Evolutionary conservation across 2,329 filamentous ascomycete genomes (phyloP), one percentile per base, ranked within the genome.

Genomic region (Pestalotiopsis sp.): DNA sequence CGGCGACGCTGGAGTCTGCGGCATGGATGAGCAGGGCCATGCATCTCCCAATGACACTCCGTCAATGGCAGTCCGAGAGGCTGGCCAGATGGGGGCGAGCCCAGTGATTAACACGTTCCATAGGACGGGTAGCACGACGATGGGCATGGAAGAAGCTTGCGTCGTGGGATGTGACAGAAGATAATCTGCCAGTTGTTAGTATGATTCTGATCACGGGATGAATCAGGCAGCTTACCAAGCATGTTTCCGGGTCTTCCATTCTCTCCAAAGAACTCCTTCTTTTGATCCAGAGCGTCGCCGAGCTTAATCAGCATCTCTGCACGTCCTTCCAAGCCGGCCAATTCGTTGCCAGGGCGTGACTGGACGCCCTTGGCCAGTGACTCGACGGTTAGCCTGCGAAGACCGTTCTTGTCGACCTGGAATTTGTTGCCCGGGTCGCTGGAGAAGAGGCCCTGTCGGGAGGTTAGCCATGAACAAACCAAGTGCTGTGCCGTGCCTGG

Each of bases 61-160:
- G 77, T 97, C 93, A 73, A 99, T 92, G 71, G 92, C 90, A 0
- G 95, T 97, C 71, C 95, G 90, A 0, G 93, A 93, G 0, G 89
- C 82, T 0, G 96, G 95, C 96, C 96, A 99, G 78, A 98, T 97
- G 1, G 91, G 88, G 3, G 90, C 88, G 11, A 99, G 85, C 7
- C 94, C 94, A 68, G 94, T 91, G 90, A 97, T 97, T 12, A 99
- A 88, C 1, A 95, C 90, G 70, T 91, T 90, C 96, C 96, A 99
- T 7, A 99, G 85, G 0, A 95, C 95, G 1, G 69, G 69, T 31
- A 70, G 45, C 3, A 70, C 23, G 11, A 70, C 69, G 23, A 70
- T 94, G 1, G 95, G 93, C 62, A 94, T 92, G 0, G 94, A 97
- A 1, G 93, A 93, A 14, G 93, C 94, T 77, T 95, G 92, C 4